phyloP scores from a whole-genome alignment of 495 filamentous ascomycete species.

The Penicillium egyptiacum region DNA sequence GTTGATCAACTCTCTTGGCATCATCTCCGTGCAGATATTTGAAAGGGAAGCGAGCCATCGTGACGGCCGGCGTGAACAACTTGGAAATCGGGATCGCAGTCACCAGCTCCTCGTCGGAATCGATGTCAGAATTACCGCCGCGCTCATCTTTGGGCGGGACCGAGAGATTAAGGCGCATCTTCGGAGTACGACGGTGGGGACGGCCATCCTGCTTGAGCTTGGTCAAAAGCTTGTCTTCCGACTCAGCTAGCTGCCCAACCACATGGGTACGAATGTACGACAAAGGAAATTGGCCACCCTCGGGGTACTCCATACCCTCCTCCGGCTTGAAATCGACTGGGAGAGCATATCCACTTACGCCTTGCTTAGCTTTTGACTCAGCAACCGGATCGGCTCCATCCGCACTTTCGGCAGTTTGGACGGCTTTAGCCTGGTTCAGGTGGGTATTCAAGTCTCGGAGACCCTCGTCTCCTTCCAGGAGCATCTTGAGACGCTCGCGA shows the following conservation, averaged over 20 bases:
- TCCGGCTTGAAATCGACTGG: not conserved
- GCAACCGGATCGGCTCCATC: not conserved
- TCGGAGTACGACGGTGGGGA: no score
- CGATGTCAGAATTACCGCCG: not conserved
- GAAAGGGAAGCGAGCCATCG: constrained; percentile 60
- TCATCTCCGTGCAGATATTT: constrained; percentile 52
- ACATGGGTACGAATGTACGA: constrained; percentile 8
- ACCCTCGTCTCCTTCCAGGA: constrained; percentile 26
- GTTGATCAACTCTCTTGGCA: constrained; percentile 47
- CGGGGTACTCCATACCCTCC: not conserved
- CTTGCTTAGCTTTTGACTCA: not conserved
- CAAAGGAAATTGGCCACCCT: not conserved
- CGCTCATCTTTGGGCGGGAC: not conserved
- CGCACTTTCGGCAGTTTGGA: not conserved
- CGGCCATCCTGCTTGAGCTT: not conserved
- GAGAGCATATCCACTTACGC: constrained; percentile 3
- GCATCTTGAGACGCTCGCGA: constrained; percentile 26
- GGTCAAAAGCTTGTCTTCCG: constrained; percentile 3
- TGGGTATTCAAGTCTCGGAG: constrained; percentile 26
- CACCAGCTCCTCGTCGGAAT: not conserved
- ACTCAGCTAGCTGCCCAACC: not conserved
- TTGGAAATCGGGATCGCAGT: constrained; percentile 16
- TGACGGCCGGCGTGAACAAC: constrained; percentile 59
- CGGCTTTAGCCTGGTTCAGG: constrained; percentile 7
- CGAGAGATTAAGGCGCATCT: not conserved